Evolutionary conservation across 2,329 filamentous ascomycete genomes (phyloP), one percentile per base, ranked within the genome.

Genomic region (Microascus cirrosus): DNA sequence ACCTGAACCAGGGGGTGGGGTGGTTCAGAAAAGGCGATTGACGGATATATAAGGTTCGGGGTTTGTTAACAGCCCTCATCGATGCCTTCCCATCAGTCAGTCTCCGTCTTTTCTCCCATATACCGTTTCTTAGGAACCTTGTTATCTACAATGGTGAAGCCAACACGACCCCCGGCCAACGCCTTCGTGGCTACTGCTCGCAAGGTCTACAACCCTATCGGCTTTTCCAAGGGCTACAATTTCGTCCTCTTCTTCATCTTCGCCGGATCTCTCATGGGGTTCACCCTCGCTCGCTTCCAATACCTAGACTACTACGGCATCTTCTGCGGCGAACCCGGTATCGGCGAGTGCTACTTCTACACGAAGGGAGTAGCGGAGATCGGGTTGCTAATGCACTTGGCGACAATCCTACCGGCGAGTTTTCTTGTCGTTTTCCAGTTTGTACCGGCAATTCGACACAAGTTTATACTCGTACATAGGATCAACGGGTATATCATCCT

Each of bases 401-500:
- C 62, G 3, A 62, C 65, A 24, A 69, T 78, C 28, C 63, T 80
- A 1, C 76, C 76, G 0, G 74, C 69, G 0, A 67, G 65, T 3
- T 61, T 79, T 10, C 67, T 79, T 1, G 70, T 69, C 6, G 69
- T 70, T 57, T 65, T 74, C 34, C 77, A 79, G 67, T 80, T 80
- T 60, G 64, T 77, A 3, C 77, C 77, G 1, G 58, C 66, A 10
- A 66, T 77, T 42, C 70, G 75, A 2, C 73, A 79, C 62, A 77
- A 74, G 59, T 63, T 68, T 54, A 69, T 82, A 0, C 59, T 80
- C 2, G 66, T 84, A 34, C 83, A 86, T 64, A 77, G 83, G 1
- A 71, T 85, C 59, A 81, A 78, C 56, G 83, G 83, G 1, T 84
- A 85, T 61, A 28, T 77, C 10, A 66, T 82, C 55, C 60, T 80